Evolutionary conservation across 2,329 filamentous ascomycete species (phyloP).

Genomic region (Rhynchosporium secalis): DNA sequence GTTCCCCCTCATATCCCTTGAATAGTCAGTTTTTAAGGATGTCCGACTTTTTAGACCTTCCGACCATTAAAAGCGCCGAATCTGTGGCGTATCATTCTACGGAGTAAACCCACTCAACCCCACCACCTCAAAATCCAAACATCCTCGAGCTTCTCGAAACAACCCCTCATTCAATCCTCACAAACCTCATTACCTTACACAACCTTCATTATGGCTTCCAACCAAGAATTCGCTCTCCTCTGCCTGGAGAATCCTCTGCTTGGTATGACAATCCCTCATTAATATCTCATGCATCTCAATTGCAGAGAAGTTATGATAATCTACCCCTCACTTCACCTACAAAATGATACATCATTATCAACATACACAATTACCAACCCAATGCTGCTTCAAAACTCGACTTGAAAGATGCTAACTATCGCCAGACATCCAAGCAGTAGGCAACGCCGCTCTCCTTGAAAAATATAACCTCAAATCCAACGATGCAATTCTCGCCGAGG

Average conservation of each 20-base stretch:
- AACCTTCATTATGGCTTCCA: slow-evolving; percentile 61
- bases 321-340: slow-evolving; percentile 1
- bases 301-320: not conserved
- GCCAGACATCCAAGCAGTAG: slow-evolving; percentile 87
- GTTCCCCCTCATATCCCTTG: too few relatives aligned
- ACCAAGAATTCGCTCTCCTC: slow-evolving; percentile 83
- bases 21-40: too few relatives aligned
- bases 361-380: not conserved
- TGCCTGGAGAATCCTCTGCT: slow-evolving; percentile 97
- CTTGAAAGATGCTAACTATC: not conserved
- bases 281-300: not conserved
- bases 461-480: slow-evolving; percentile 95
- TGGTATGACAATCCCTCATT: slow-evolving; percentile 53
- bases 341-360: not conserved
- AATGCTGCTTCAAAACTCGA: not conserved
- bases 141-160: too few relatives aligned
- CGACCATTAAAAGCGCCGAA: too few relatives aligned
- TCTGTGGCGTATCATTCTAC: not conserved
- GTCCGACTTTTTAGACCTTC: too few relatives aligned
- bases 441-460: slow-evolving; percentile 79
- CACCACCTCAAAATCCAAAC: slow-evolving; percentile 24
- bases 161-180: slow-evolving; percentile 16
- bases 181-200: slow-evolving; percentile 16
- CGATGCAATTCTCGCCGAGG: slow-evolving; percentile 94
- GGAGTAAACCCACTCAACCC: slow-evolving; percentile 19